Evolutionary conservation across 495 filamentous ascomycete genomes (phyloP), one percentile per base, ranked within the genome.

Genomic region (Penicillium waksmanii): DNA sequence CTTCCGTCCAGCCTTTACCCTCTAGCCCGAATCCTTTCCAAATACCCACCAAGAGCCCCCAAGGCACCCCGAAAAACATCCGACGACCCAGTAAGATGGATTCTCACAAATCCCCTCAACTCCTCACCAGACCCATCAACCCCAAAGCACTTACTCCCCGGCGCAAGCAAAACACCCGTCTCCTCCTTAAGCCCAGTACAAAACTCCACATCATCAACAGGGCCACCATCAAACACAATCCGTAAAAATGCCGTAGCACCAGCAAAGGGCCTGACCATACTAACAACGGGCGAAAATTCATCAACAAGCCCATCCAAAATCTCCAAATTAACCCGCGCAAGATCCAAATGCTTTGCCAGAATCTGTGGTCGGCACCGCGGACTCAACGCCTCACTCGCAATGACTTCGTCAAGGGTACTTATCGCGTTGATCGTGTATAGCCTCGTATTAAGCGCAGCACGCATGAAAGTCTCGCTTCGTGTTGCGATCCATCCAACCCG

Each of bases 401-500:
- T 44, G n/a, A 23, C 17, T 8, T 49, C 49, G 21, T 62, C 60
- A 19, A 62, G 48, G 3, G 33, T 35, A 9, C 60, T 49, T 5
- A 58, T 31, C 0, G 60, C 42, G 43, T 56, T 62, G 33, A 54
- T 58, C 2, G 34, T 62, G 35, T 62, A 61, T 3, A 61, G 38
- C 0, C 59, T 23, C 19, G 50, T 18, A 18, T 62, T 19, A 10
- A 54, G 38, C 8, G 42, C 57, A 8, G 33, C 5, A 0, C 49
- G 17, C 3, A 56, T 48, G 2, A 61, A 27, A 9, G 46, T 10
- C 4, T 21, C 5, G 13, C 49, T 64, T 35, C 18, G 43, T 1
- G 57, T 64, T 1, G 55, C 62, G 6, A 64, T 31, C 62, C 62
- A 64, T 27, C 62, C 62, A 5, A 64, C 33, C 2, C 62, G 57